Evolutionary conservation across 2,329 filamentous ascomycete genomes (phyloP).

Genomic region (Chrysoporthe cubensis): DNA sequence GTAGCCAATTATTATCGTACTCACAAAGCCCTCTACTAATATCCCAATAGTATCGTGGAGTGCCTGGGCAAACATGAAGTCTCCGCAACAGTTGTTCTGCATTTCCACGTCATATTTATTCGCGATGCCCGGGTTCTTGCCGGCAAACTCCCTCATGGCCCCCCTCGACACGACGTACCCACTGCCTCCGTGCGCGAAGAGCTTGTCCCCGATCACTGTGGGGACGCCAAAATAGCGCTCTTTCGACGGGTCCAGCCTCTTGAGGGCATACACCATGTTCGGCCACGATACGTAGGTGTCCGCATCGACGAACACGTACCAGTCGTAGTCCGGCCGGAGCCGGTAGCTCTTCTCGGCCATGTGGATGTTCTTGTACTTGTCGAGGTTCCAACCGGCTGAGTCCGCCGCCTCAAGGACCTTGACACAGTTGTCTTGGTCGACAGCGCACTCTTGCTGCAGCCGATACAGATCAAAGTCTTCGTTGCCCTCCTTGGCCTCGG

Average conservation of each 20-base stretch:
- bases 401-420: conserved; percentile 35
- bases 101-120: conserved; percentile 50
- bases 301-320: conserved; percentile 64
- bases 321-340: conserved; percentile 56
- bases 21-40: conserved; percentile 46
- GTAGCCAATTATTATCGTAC: conserved; percentile 34
- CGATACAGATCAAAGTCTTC: conserved; percentile 56
- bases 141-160: conserved; percentile 53
- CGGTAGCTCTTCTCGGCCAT: conserved; percentile 59
- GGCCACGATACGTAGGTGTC: conserved; percentile 62
- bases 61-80: conserved; percentile 52
- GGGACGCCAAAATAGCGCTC: conserved; percentile 56
- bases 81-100: conserved; percentile 53
- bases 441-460: conserved; percentile 49
- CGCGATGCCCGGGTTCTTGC: conserved; percentile 46
- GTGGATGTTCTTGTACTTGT: conserved; percentile 67
- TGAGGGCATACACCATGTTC: conserved; percentile 54
- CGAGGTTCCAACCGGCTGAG: conserved; percentile 54
- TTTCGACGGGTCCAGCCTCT: conserved; percentile 46
- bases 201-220: conserved; percentile 45
- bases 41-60: conserved; percentile 52
- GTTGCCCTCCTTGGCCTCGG: conserved; percentile 48
- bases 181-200: conserved; percentile 61
- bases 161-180: conserved; percentile 58
- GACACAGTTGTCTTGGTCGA: conserved; percentile 50